Base-by-base conservation (phyloP, 2,329 filamentous ascomycete genomes). In the Aureobasidium uvarum region DNA sequence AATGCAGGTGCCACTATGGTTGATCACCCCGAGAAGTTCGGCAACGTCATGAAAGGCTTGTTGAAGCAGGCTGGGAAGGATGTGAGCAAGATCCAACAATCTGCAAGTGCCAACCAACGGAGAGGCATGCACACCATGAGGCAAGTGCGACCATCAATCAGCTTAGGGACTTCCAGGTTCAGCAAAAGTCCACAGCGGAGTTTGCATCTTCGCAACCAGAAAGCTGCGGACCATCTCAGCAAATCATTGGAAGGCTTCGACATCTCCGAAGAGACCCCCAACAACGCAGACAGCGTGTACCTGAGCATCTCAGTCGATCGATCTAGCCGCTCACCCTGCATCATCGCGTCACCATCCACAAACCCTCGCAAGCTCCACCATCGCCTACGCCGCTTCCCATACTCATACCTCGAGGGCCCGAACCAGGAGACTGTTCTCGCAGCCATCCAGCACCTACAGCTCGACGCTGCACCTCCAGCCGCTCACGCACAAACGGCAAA, bases 1-100 rank as follows among this genome's bases (percentile, higher is more conserved):
- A 79, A 82, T 64, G 89, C 84, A 14, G 89, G 89, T 2, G 89
- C 85, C 0, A 84, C 83, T 0, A 86, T 93, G 76, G 86, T 92
- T 3, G 85, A 90, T 67, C 90, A 93, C 72, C 90, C 90, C 0
- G 87, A 89, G 56, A 87, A 89, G 68, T 89, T 94, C 67, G 90
- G 90, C 0, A 78, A 82, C 23, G 84, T 85, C 0, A 85, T 93
- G 81, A 89, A 86, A 74, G 77, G 78, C 3, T 78, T 90, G 16
- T 77, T 92, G 4, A 76, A 74, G 18, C 76, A 78, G 43, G 75
- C 76, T 55, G 78, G 77, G 68, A 69, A 78, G 66, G 73, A 76
- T 64, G 74, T 80, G 38, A 71, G 72, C 65, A 77, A 77, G 67
- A 78, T 77, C 72, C 38, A 64, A 46, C 33, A 45, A 31, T 66